Evolutionary conservation across 805 yeast genomes (phyloP).

Genomic region (Spathaspora sp.): DNA sequence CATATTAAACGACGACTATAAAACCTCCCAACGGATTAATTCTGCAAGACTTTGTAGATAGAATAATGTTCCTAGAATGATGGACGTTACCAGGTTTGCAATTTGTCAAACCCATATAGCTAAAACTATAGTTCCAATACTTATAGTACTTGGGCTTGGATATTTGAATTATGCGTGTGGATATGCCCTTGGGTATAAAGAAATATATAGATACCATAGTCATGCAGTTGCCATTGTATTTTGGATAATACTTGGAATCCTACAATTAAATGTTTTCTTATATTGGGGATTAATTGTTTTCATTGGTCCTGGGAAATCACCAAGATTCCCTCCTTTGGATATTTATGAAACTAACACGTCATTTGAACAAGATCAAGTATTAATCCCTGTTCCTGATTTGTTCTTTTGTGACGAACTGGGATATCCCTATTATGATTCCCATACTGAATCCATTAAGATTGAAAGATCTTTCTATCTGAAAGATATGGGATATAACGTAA

Average conservation of each 20-base stretch:
- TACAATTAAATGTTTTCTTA: slow-evolving; percentile 14
- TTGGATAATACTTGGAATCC: slow-evolving; percentile 26
- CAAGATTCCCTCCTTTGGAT: slow-evolving; percentile 33
- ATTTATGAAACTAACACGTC: slow-evolving; percentile 14
- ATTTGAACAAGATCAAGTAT: slow-evolving; percentile 7
- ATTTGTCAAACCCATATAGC: not conserved
- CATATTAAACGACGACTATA: not conserved
- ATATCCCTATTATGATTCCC: slow-evolving; percentile 70
- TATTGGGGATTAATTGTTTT: slow-evolving; percentile 45
- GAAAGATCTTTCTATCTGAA: slow-evolving; percentile 71
- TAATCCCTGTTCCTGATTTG: slow-evolving; percentile 47
- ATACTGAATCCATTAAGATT: slow-evolving; percentile 62
- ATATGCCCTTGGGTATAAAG: slow-evolving; percentile 43
- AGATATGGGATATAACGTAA: slow-evolving; percentile 53
- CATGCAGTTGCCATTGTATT: slow-evolving; percentile 32
- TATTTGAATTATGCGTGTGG: slow-evolving; percentile 43
- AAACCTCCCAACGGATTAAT: not conserved
- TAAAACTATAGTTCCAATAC: slow-evolving; percentile 23
- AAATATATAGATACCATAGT: slow-evolving; percentile 25
- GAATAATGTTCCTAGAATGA: not conserved
- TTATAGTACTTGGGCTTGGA: slow-evolving; percentile 25
- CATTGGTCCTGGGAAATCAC: slow-evolving; percentile 58
- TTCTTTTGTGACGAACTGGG: slow-evolving; percentile 74
- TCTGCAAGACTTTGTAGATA: not conserved
- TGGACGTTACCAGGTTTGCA: not conserved